Percentiles rank a stretch among this genome's conserved stretches.
Conservation (phyloP, 2,329 filamentous ascomycete genomes). For the Colletotrichum musicola region DNA sequence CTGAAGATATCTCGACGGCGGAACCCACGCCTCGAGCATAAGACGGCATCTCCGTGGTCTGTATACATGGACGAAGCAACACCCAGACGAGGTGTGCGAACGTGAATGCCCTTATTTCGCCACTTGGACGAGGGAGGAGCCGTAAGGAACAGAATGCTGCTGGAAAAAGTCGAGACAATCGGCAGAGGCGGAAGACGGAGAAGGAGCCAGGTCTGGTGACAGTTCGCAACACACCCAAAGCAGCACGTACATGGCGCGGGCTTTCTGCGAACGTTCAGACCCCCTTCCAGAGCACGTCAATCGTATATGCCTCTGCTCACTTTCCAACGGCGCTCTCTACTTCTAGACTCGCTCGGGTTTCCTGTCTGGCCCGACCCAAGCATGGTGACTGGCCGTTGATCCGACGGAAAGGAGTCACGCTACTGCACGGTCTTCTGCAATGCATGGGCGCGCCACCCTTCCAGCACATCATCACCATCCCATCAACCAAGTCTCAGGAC, state of each 20-base stretch:
- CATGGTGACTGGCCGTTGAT: constrained; percentile 13
- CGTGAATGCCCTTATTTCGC: background rate
- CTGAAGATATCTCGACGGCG: background rate
- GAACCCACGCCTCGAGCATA: constrained; percentile 14
- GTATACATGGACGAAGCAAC: background rate
- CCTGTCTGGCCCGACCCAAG: background rate
- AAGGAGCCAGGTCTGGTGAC: constrained; percentile 28
- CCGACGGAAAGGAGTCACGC: constrained; percentile 18
- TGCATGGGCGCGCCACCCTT: constrained; percentile 17
- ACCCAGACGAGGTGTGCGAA: constrained; percentile 1
- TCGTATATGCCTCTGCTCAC: background rate
- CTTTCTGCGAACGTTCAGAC: constrained; percentile 19
- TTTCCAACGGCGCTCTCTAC: constrained; percentile 2
- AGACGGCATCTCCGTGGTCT: constrained; percentile 17
- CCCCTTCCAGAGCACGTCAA: constrained; percentile 8
- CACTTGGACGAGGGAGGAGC: constrained; percentile 9
- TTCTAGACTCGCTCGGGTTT: background rate
- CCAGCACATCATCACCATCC: constrained; percentile 16
- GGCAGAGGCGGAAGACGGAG: constrained; percentile 21
- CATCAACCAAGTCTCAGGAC: background rate
- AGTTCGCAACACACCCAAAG: constrained; percentile 7
- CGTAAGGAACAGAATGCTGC: constrained; percentile 4
- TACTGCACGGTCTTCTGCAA: constrained; percentile 23
- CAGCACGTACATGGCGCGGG: background rate
- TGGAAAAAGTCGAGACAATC: constrained; percentile 13